A percentile compares a stretch with the other conserved stretches of the same genome.
Conservation (phyloP, 805 yeast species). For the Suhomyces tanzawaensis region DNA sequence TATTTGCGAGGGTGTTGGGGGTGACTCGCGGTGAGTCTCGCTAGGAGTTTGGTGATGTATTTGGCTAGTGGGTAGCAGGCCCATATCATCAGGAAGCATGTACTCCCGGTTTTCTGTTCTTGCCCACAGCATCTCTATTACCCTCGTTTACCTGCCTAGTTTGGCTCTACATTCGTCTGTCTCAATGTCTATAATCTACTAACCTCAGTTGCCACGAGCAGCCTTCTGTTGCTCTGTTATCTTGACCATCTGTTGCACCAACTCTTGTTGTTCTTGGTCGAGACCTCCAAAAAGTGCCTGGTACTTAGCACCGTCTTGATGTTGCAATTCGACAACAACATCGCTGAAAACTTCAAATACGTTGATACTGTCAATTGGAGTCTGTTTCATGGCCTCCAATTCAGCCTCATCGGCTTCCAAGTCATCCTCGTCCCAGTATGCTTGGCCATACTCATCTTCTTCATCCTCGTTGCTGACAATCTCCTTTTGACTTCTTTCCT, state of each 20-base stretch:
- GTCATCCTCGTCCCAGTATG: slow-evolving; percentile 23
- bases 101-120: too few relatives aligned
- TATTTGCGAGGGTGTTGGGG: too few relatives aligned
- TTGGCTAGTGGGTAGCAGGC: too few relatives aligned
- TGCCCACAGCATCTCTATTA: not conserved
- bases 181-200: not conserved
- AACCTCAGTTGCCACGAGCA: not conserved
- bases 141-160: too few relatives aligned
- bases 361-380: slow-evolving; percentile 75
- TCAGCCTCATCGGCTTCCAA: slow-evolving; percentile 67
- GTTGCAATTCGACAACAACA: slow-evolving; percentile 49
- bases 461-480: slow-evolving; percentile 15
- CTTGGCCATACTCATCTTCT: slow-evolving; percentile 31
- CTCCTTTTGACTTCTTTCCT: slow-evolving; percentile 34
- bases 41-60: too few relatives aligned
- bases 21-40: too few relatives aligned
- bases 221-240: slow-evolving; percentile 12
- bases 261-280: slow-evolving; percentile 33
- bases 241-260: slow-evolving; percentile 27
- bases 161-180: too few relatives aligned
- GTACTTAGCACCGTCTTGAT: slow-evolving; percentile 47
- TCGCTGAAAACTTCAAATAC: slow-evolving; percentile 65
- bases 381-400: slow-evolving; percentile 77
- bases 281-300: slow-evolving; percentile 44
- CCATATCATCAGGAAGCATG: too few relatives aligned